Percentiles rank a stretch among this genome's conserved stretches.
Evolutionary conservation across 345 rosid genomes (phyloP).

Genomic region (Hibiscus mutabilis): DNA sequence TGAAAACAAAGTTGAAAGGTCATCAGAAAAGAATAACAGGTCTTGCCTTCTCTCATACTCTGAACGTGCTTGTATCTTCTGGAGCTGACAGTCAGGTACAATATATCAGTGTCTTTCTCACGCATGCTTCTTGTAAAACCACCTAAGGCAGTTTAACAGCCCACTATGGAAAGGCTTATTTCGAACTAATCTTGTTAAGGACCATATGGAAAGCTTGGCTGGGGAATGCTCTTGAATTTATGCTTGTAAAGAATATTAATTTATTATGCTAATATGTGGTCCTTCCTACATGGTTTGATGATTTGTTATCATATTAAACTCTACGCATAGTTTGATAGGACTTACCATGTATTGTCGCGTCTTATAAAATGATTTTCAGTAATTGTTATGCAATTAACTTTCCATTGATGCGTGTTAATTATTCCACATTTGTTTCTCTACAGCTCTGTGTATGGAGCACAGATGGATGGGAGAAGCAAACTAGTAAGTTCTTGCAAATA

Average conservation of each 20-base stretch:
- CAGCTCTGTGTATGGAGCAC: slow-evolving; percentile 85
- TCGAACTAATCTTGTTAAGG: background rate
- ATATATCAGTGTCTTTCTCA: background rate
- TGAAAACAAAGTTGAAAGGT: slow-evolving; percentile 62
- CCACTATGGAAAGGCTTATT: background rate
- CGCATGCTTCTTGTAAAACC: background rate
- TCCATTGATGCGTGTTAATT: background rate
- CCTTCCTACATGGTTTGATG: background rate
- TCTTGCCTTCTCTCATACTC: slow-evolving; percentile 67
- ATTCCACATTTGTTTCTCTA: background rate
- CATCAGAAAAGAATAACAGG: slow-evolving; percentile 85
- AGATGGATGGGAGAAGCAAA: slow-evolving; percentile 69
- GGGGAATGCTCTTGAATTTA: slow-evolving; percentile 3
- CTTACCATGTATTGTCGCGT: background rate
- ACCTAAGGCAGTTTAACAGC: background rate
- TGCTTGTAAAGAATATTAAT: too few species aligned
- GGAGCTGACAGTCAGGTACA: slow-evolving; percentile 84
- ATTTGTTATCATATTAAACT: slow-evolving; percentile 1
- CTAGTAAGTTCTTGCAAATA: slow-evolving; percentile 43
- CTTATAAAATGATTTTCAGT: background rate
- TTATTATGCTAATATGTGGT: background rate
- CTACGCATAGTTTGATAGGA: background rate
- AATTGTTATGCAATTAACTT: background rate
- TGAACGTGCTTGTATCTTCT: slow-evolving; percentile 76
- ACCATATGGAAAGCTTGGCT: background rate